phyloP scores from a whole-genome alignment of 2,329 filamentous ascomycete genomes.

The Beauveria sp. region DNA sequence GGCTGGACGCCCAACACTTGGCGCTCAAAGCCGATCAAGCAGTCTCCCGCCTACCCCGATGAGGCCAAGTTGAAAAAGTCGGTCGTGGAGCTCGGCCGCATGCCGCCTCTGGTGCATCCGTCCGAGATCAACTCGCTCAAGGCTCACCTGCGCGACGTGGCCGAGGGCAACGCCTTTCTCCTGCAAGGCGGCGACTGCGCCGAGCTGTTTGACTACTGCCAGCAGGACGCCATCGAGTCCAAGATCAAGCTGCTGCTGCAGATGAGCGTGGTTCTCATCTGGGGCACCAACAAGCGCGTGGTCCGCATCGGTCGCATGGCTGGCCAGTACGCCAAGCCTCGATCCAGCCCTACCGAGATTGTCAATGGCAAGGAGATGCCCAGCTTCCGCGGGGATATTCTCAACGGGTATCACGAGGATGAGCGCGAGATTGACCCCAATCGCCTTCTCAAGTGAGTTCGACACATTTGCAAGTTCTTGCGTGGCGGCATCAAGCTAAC shows the following conservation, averaged over 20 bases:
- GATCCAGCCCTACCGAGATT: slow-evolving; percentile 80
- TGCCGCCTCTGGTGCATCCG: slow-evolving; percentile 75
- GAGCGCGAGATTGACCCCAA: slow-evolving; percentile 74
- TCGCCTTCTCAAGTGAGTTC: slow-evolving; percentile 61
- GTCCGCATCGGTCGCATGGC: slow-evolving; percentile 94
- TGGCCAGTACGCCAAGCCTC: slow-evolving; percentile 93
- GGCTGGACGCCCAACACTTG: slow-evolving; percentile 61
- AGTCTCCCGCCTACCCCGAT: slow-evolving; percentile 64
- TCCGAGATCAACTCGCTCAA: slow-evolving; percentile 76
- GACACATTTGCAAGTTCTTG: background rate
- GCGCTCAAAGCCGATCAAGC: slow-evolving; percentile 72
- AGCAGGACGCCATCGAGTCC: slow-evolving; percentile 79
- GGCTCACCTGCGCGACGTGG: slow-evolving; percentile 73
- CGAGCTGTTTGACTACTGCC: slow-evolving; percentile 95
- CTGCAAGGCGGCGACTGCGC: slow-evolving; percentile 96
- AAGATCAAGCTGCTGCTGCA: slow-evolving; percentile 96
- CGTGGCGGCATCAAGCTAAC: slow-evolving; percentile 7
- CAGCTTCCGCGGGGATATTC: slow-evolving; percentile 89
- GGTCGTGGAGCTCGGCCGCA: slow-evolving; percentile 53
- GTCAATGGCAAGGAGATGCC: slow-evolving; percentile 74
- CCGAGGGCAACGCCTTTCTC: slow-evolving; percentile 83
- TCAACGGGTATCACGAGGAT: slow-evolving; percentile 78
- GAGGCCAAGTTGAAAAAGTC: slow-evolving; percentile 50
- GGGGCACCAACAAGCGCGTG: slow-evolving; percentile 73
- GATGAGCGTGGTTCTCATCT: slow-evolving; percentile 94